Evolutionary conservation across 176 grass and related monocot species (phyloP).

Genomic region (Themeda triandra): DNA sequence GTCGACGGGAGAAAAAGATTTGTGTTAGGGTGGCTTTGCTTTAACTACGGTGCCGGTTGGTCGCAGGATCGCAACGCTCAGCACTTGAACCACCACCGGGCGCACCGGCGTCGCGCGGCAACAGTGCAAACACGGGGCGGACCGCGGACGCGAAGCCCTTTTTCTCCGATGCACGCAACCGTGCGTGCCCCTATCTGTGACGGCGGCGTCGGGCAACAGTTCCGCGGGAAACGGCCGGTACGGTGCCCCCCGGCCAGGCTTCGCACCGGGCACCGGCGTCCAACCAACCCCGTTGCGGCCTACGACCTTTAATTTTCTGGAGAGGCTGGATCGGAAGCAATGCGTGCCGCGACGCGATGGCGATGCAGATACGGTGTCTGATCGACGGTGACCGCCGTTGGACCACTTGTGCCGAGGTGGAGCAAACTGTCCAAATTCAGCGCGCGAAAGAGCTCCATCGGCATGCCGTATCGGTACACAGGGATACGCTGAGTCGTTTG

Average conservation of each 20-base stretch:
- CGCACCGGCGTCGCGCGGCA: neutral
- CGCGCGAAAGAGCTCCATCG: neutral
- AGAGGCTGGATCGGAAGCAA: neutral
- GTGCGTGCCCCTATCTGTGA: neutral
- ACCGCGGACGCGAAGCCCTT: neutral
- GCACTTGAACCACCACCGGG: constrained; percentile 27
- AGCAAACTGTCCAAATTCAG: neutral
- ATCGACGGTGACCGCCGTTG: neutral
- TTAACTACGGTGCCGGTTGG: constrained; percentile 33
- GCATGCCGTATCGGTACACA: neutral
- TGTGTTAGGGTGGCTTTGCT: constrained; percentile 28
- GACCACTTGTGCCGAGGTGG: constrained; percentile 9
- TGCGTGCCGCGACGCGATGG: neutral
- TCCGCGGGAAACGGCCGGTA: neutral
- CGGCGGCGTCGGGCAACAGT: neutral
- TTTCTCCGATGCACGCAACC: constrained; percentile 20
- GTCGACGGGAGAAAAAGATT: too few species aligned
- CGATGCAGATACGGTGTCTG: neutral
- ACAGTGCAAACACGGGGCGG: neutral
- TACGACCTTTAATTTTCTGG: too few species aligned
- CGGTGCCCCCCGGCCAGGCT: neutral
- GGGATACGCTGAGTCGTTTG: neutral
- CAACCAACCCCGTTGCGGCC: too few species aligned
- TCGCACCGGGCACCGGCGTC: neutral
- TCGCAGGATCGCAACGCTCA: constrained; percentile 11